Evolutionary conservation across 306 rosid species (phyloP).

Genomic region (Dryas octopetala): DNA sequence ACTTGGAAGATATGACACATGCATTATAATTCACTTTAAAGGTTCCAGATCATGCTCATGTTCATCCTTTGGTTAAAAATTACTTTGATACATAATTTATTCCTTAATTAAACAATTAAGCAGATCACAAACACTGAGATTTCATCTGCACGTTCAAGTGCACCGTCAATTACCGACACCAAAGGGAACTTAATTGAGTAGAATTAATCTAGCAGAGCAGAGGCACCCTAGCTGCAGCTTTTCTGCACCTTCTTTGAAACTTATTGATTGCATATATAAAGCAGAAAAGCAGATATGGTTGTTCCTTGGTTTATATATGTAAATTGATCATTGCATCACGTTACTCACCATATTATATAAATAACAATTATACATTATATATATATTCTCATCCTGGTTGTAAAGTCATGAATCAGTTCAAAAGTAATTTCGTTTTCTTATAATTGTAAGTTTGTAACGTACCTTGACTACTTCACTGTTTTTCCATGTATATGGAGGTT

Average conservation of each 20-base stretch:
- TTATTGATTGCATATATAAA: not conserved
- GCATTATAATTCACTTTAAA: not conserved
- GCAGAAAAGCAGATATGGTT: conserved; percentile 4
- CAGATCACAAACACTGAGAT: not conserved
- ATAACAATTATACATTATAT: too few species aligned
- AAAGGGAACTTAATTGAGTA: not conserved
- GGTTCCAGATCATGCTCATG: not conserved
- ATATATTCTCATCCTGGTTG: too few species aligned
- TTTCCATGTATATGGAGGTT: too few species aligned
- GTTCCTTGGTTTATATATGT: not conserved
- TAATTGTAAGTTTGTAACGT: too few species aligned
- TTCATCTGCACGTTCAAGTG: conserved; percentile 12
- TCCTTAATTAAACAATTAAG: not conserved
- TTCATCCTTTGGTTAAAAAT: not conserved
- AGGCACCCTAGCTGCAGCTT: not conserved
- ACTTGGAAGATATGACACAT: not conserved
- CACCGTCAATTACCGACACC: conserved; percentile 3
- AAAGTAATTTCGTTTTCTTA: too few species aligned
- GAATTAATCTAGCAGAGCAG: not conserved
- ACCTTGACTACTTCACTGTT: too few species aligned
- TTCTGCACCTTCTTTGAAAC: conserved; percentile 6
- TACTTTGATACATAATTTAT: not conserved
- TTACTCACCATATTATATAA: conserved; percentile 1
- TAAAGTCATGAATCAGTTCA: too few species aligned
- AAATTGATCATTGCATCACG: conserved; percentile 14